phyloP scores from a whole-genome alignment of 352 stramenopile species.

The Thalassiosira exigua region DNA sequence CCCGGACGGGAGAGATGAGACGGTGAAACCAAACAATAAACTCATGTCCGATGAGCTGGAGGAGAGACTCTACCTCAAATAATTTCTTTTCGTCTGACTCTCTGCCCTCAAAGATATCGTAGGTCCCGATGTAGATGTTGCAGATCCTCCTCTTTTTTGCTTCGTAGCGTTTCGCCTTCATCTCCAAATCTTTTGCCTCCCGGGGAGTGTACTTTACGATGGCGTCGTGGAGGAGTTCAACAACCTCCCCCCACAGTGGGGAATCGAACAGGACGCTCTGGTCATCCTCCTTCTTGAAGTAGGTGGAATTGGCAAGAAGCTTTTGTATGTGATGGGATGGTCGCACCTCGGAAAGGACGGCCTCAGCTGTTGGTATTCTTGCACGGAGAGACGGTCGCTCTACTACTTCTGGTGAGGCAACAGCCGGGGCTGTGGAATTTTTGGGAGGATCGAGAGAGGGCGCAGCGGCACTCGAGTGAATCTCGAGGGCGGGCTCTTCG shows the following conservation, averaged over 20 bases:
- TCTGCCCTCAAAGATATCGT: background rate
- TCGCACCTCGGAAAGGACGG: background rate
- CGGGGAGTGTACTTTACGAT: conserved; percentile 28
- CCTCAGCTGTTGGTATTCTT: background rate
- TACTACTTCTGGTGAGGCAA: background rate
- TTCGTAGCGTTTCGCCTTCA: conserved; percentile 12
- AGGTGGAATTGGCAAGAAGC: background rate
- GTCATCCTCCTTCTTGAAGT: background rate
- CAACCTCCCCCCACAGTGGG: background rate
- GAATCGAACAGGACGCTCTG: background rate
- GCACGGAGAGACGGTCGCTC: background rate
- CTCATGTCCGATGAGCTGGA: background rate
- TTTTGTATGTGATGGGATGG: background rate
- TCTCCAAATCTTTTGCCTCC: conserved; percentile 15
- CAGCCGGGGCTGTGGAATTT: background rate
- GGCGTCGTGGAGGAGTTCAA: background rate
- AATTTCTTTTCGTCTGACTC: background rate
- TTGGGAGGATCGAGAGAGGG: background rate
- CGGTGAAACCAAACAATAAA: conserved; percentile 16
- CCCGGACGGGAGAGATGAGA: background rate
- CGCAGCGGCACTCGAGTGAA: no score
- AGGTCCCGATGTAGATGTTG: conserved; percentile 5
- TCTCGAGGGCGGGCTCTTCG: no score
- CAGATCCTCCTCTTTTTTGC: conserved; percentile 4
- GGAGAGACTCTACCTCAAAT: background rate